These are phyloP conservation scores for Fusarium odoratissimum DNA, from an alignment of 2,329 filamentous ascomycete genomes.

Conservation along the genomic window DNA sequence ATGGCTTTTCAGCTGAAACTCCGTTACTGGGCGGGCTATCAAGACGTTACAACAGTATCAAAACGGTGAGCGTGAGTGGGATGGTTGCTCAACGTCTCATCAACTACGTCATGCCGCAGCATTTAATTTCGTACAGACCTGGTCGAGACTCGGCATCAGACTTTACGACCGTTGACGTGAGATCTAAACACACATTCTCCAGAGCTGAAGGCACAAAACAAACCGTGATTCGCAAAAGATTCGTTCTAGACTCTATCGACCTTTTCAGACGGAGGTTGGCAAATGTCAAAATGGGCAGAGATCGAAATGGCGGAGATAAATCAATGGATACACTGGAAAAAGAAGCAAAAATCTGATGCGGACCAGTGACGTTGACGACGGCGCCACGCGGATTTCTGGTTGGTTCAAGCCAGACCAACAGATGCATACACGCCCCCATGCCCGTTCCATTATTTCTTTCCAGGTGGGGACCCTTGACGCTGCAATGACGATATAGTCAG, in stretches of 20 bases:
- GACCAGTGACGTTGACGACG: constrained; percentile 43
- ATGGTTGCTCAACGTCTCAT: not conserved
- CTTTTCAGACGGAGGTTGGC: constrained; percentile 5
- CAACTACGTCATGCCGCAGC: constrained; percentile 40
- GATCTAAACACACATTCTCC: not conserved
- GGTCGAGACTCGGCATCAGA: constrained; percentile 20
- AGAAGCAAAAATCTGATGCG: constrained; percentile 14
- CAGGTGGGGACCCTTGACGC: constrained; percentile 48
- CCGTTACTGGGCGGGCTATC: not conserved
- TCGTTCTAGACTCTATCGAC: constrained; percentile 25
- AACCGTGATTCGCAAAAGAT: not conserved
- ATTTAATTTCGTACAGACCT: constrained; percentile 6
- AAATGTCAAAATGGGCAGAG: constrained; percentile 9
- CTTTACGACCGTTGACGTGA: constrained; percentile 1
- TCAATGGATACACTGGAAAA: not conserved
- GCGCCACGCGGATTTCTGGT: constrained; percentile 36
- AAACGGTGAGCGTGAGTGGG: constrained; percentile 24
- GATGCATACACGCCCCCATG: constrained; percentile 20
- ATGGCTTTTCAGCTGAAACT: constrained; percentile 22
- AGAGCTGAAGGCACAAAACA: not conserved
- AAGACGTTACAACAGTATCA: not conserved
- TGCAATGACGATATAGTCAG: constrained; percentile 42
- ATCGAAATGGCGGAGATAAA: constrained; percentile 25
- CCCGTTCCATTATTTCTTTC: constrained; percentile 8
- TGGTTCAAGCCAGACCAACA: constrained; percentile 23